Evolutionary conservation across 305 asterid species (phyloP).

Genomic region (Fraxinus baroniana): DNA sequence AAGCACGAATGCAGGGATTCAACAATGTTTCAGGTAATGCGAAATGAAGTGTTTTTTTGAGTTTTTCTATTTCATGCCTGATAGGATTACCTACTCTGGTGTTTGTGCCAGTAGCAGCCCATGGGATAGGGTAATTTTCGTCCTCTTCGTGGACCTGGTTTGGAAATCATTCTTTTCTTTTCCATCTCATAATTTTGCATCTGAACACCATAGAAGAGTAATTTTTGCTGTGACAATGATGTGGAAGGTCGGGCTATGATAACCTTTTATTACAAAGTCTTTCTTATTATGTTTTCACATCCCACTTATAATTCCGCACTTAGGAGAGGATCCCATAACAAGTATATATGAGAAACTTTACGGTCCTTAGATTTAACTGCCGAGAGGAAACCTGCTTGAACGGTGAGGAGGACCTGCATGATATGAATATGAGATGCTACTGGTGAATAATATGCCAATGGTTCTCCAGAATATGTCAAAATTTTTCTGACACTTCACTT

Average conservation of each 20-base stretch:
- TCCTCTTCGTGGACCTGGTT: constrained; percentile 4
- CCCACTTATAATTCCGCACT: constrained; percentile 6
- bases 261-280: not conserved
- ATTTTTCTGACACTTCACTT: constrained; percentile 21
- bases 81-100: constrained; percentile 15
- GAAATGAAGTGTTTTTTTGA: constrained; percentile 14
- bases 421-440: not conserved
- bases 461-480: constrained; percentile 22
- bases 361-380: not conserved
- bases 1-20: constrained; percentile 80
- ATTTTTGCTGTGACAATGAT: not conserved
- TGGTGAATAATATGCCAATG: constrained; percentile 18
- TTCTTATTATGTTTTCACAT: not conserved
- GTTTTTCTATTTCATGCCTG: constrained; percentile 18
- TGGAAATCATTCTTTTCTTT: not conserved
- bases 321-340: constrained; percentile 1
- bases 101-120: constrained; percentile 10
- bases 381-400: constrained; percentile 6
- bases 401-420: constrained; percentile 6
- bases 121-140: not conserved
- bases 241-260: not conserved
- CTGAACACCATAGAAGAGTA: not conserved
- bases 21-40: constrained; percentile 70
- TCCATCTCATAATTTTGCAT: not conserved
- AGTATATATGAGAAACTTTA: not conserved